phyloP scores from a whole-genome alignment of 768 basidiomycete species.

The Termitomyces sp. region DNA sequence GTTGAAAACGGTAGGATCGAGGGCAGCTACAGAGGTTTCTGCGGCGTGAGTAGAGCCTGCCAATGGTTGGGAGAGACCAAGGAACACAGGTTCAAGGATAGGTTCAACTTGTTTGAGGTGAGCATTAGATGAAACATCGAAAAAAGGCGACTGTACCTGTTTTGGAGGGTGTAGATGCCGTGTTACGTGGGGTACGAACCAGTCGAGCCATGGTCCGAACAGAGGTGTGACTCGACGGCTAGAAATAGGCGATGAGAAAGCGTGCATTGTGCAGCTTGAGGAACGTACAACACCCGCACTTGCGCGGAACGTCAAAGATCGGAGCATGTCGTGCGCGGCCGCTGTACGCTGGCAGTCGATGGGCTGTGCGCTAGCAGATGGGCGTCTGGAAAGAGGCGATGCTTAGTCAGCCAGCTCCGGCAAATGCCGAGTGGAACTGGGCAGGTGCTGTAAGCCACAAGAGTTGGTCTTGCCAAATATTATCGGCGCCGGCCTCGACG shows the following conservation, averaged over 20 bases:
- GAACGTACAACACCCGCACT: slow-evolving; percentile 8
- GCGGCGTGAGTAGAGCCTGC: slow-evolving; percentile 38
- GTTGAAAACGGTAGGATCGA: slow-evolving; percentile 82
- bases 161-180: slow-evolving; percentile 4
- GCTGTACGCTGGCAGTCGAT: slow-evolving; percentile 6
- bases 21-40: slow-evolving; percentile 49
- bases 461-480: slow-evolving; percentile 25
- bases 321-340: slow-evolving; percentile 6
- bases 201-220: slow-evolving; percentile 15
- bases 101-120: slow-evolving; percentile 32
- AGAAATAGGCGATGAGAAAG: not conserved
- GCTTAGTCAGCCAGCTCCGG: slow-evolving; percentile 37
- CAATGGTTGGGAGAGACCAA: slow-evolving; percentile 62
- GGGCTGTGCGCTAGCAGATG: slow-evolving; percentile 10
- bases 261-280: not conserved
- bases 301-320: slow-evolving; percentile 3
- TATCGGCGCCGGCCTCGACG: slow-evolving; percentile 41
- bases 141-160: slow-evolving; percentile 7
- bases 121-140: not conserved
- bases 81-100: slow-evolving; percentile 48
- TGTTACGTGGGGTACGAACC: slow-evolving; percentile 1
- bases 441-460: slow-evolving; percentile 43
- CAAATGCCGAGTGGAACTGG: slow-evolving; percentile 34
- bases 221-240: slow-evolving; percentile 2
- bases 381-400: slow-evolving; percentile 14